Evolutionary conservation across 192 early-diverging fungal species (phyloP), one percentile per base, ranked within the genome.

Genomic region (Linnemannia elongata): DNA sequence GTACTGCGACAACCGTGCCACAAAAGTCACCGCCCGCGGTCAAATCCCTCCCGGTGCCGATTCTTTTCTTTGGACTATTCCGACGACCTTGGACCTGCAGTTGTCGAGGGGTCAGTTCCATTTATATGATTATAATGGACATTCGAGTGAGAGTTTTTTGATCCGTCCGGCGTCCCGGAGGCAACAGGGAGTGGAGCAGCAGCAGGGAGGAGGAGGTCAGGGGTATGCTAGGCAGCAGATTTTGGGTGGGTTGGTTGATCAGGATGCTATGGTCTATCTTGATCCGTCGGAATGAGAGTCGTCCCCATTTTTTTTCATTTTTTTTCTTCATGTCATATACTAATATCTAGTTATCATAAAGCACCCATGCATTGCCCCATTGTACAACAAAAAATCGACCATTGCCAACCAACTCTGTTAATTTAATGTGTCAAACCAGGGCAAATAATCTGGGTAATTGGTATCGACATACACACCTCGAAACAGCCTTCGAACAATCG

Each of bases 51-150:
- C 73, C 6, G 77, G 73, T 1, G 15, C 52, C 0, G 77, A 84
- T 45, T 69, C 72, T 2, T 57, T 69, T 27, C 49, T 63, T 3
- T 84, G 82, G 82, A 84, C 77, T 0, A 84, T 84, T 24, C 82
- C 82, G 1, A 84, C 82, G 0, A 84, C 82, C 1, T 47, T 84
- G 73, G 77, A 84, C 47, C 52, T 84, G 24, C 82, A 84, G 63
- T 33, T 84, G 4, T 79, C 82, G 6, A 74, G 73, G 54, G 82
- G 82, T 20, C 33, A 74, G 22, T 79, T 79, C 49, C 82, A 84
- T 45, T 6, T 84, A 1, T 79, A 84, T 49, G 82, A 84, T n/a
- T 79, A 78, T 30, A 78, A 84, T 22, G 82, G 82, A 13, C 82
- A 84, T 63, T 71, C 77, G 0, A 79, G 77, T 20, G 77, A 84